Evolutionary conservation across 2,329 filamentous ascomycete species (phyloP).

Genomic region (Fusarium tuaranense): DNA sequence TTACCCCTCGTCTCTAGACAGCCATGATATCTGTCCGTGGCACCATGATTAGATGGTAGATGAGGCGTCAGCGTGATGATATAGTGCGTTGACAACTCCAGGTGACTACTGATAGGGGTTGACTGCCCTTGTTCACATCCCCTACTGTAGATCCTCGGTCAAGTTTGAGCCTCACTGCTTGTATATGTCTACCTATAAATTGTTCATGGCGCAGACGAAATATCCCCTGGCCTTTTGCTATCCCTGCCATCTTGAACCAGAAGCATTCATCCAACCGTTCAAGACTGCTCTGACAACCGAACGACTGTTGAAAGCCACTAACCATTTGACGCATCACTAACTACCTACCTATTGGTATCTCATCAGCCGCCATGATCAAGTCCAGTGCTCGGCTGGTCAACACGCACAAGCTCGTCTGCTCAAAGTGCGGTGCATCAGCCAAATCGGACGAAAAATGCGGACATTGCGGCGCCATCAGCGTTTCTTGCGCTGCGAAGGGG

Average conservation of each 20-base stretch:
- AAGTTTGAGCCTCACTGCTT: background rate
- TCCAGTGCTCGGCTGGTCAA: background rate
- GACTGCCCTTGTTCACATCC: background rate
- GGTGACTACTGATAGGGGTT: background rate
- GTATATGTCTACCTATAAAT: background rate
- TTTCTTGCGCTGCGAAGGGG: background rate
- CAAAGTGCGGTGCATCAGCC: background rate
- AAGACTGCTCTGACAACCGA: background rate
- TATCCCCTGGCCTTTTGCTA: background rate
- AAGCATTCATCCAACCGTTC: background rate
- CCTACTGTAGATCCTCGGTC: background rate
- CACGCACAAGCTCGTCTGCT: background rate
- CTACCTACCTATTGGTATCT: background rate
- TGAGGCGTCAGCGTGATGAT: background rate
- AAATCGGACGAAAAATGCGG: background rate
- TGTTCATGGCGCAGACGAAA: background rate
- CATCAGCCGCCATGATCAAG: background rate
- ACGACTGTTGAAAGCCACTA: background rate
- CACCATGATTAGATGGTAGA: background rate
- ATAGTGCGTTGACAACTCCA: background rate
- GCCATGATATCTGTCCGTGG: background rate
- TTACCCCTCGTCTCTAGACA: background rate
- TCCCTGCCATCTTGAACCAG: background rate
- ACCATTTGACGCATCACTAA: background rate
- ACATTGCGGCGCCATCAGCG: background rate